A percentile compares a stretch with the other conserved stretches of the same genome.
These are phyloP conservation scores for Ascochyta clinopodiicola DNA, from an alignment of 2,329 filamentous ascomycete genomes.

Conservation along the genomic window DNA sequence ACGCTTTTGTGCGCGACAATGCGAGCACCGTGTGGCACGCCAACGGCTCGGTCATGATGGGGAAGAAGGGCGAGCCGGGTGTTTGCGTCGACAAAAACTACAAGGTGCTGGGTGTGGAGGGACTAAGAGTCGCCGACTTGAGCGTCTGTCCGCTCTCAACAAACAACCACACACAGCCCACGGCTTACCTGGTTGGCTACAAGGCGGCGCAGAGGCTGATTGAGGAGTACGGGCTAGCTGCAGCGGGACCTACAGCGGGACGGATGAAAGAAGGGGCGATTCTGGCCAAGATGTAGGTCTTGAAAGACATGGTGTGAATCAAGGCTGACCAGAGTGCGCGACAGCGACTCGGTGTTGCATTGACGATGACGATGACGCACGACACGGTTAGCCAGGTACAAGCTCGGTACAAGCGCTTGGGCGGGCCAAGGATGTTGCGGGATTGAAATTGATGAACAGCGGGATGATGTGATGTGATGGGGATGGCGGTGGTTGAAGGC, in stretches of 20 bases:
- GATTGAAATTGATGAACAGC: constrained; percentile 1
- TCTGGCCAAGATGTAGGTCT: constrained; percentile 16
- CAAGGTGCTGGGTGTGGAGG: constrained; percentile 47
- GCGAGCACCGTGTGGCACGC: constrained; percentile 47
- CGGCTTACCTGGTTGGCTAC: constrained; percentile 45
- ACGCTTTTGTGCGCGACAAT: constrained; percentile 39
- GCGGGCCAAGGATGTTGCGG: constrained; percentile 4
- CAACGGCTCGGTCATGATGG: constrained; percentile 49
- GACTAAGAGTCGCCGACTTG: constrained; percentile 50
- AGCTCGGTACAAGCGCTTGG: constrained; percentile 9
- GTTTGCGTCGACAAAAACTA: constrained; percentile 49
- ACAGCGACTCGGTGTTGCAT: constrained; percentile 5
- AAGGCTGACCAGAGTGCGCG: neutral
- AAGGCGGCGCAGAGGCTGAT: constrained; percentile 44
- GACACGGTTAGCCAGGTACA: constrained; percentile 13
- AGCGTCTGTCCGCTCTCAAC: constrained; percentile 43
- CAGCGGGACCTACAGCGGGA: neutral
- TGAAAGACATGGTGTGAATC: constrained; percentile 1
- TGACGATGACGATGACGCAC: constrained; percentile 3
- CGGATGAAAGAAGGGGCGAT: constrained; percentile 1
- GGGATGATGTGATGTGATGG: neutral
- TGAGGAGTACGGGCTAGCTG: constrained; percentile 34
- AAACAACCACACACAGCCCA: constrained; percentile 46
- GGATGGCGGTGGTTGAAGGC: neutral
- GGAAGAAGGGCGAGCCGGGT: constrained; percentile 37